These are phyloP conservation scores for Perkinsus chesapeaki DNA, from an alignment of 169 alveolate genomes.

Conservation along the genomic window DNA sequence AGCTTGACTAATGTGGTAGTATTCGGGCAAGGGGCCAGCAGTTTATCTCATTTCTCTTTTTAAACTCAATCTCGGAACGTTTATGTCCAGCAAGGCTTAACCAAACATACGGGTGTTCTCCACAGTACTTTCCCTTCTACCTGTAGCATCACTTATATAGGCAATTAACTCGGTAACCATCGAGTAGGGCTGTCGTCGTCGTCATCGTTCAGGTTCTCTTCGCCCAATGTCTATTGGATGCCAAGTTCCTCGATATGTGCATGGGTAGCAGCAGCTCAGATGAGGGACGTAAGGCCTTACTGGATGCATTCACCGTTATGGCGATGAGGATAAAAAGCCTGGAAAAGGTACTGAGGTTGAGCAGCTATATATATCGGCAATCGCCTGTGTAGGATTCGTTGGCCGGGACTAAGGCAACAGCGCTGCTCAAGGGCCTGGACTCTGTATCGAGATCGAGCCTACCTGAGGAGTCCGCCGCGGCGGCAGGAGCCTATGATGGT, in stretches of 20 bases:
- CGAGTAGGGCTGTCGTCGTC: too few species aligned
- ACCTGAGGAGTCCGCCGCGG: neutral
- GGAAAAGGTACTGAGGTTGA: neutral
- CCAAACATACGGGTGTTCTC: neutral
- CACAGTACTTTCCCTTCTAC: too few species aligned
- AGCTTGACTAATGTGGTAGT: neutral
- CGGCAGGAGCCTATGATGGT: neutral
- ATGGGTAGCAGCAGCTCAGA: neutral
- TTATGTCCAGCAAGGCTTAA: neutral
- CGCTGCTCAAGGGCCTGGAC: neutral
- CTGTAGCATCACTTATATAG: too few species aligned
- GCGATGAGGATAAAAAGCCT: neutral
- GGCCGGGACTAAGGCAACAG: neutral
- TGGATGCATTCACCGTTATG: neutral
- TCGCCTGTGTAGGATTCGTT: neutral
- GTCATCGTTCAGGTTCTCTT: neutral
- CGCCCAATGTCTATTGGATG: neutral
- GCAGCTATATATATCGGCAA: neutral
- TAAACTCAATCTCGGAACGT: neutral
- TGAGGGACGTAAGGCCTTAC: neutral
- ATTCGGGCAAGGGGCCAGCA: neutral
- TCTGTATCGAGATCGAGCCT: neutral
- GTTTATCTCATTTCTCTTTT: too few species aligned
- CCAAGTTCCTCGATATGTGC: neutral
- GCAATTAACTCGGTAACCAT: too few species aligned